These are phyloP conservation scores for Penicillium griseofulvum DNA, from an alignment of 2,329 filamentous ascomycete genomes.

Conservation along the genomic window DNA sequence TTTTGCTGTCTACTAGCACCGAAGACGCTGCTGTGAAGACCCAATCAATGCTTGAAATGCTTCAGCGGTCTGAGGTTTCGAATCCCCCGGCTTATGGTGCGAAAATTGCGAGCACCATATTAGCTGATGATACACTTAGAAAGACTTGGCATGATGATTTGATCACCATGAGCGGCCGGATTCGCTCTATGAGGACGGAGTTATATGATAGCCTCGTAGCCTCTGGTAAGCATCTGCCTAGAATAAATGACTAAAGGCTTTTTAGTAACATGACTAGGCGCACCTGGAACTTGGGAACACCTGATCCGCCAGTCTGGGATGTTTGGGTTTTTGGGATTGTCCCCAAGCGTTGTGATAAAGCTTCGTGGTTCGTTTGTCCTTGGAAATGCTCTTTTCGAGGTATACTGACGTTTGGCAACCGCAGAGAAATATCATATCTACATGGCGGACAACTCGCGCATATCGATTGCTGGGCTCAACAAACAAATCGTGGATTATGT, in stretches of 20 bases:
- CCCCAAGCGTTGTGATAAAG: conserved; percentile 41
- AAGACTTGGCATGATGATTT: conserved; percentile 87
- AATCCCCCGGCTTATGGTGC: conserved; percentile 93
- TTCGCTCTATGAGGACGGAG: conserved; percentile 80
- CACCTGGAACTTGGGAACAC: conserved; percentile 62
- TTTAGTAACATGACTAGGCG: conserved; percentile 63
- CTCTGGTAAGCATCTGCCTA: conserved; percentile 6
- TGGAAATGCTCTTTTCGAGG: background rate
- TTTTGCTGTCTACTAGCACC: conserved; percentile 12
- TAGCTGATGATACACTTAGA: conserved; percentile 75
- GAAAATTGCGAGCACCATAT: conserved; percentile 73
- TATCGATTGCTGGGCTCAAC: conserved; percentile 93
- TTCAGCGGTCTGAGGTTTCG: conserved; percentile 87
- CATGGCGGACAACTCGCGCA: conserved; percentile 77
- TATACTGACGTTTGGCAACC: background rate
- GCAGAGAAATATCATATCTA: conserved; percentile 46
- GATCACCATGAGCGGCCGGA: conserved; percentile 84
- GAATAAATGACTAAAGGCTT: background rate
- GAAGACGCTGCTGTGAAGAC: conserved; percentile 13
- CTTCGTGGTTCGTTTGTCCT: conserved; percentile 28
- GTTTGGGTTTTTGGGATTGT: conserved; percentile 74
- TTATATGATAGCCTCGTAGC: conserved; percentile 65
- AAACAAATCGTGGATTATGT: conserved; percentile 39
- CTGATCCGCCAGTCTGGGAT: conserved; percentile 90
- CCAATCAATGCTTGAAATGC: conserved; percentile 21